Percentiles rank a stretch among this genome's conserved stretches.
phyloP scores from a whole-genome alignment of 805 yeast genomes.

The Millerago galiae region DNA sequence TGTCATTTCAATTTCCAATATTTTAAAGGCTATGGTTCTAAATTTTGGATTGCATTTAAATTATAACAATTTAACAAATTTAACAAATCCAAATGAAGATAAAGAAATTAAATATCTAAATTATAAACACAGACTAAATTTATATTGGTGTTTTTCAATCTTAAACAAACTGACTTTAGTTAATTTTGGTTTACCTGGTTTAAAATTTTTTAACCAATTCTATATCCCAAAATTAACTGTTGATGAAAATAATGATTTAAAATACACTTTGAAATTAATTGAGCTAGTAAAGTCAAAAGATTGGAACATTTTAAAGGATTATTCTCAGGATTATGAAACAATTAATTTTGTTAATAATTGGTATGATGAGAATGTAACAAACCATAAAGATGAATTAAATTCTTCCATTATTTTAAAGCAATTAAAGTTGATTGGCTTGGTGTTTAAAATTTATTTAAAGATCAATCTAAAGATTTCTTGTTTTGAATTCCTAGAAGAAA shows the following conservation, averaged over 20 bases:
- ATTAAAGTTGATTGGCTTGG: slow-evolving; percentile 6
- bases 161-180: slow-evolving; percentile 20
- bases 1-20: slow-evolving; percentile 17
- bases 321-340: slow-evolving; percentile 3
- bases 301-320: slow-evolving; percentile 10
- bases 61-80: slow-evolving; percentile 16
- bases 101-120: slow-evolving; percentile 7
- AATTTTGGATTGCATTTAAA: slow-evolving; percentile 24
- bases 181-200: slow-evolving; percentile 21
- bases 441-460: slow-evolving; percentile 15
- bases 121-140: slow-evolving; percentile 28
- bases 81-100: slow-evolving; percentile 16
- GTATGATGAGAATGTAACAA: slow-evolving; percentile 23
- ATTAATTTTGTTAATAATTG: slow-evolving; percentile 29
- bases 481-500: slow-evolving; percentile 11
- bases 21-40: slow-evolving; percentile 17
- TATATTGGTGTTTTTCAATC: slow-evolving; percentile 39
- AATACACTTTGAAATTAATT: slow-evolving; percentile 10
- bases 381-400: slow-evolving; percentile 21
- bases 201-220: slow-evolving; percentile 17
- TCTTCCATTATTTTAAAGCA: slow-evolving; percentile 5
- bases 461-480: slow-evolving; percentile 12
- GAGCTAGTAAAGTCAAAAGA: slow-evolving; percentile 5
- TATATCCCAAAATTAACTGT: slow-evolving; percentile 28
- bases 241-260: slow-evolving; percentile 12